Evolutionary conservation across 1,139 yeast genomes (phyloP).

Genomic region (Debaryomyces sp.): DNA sequence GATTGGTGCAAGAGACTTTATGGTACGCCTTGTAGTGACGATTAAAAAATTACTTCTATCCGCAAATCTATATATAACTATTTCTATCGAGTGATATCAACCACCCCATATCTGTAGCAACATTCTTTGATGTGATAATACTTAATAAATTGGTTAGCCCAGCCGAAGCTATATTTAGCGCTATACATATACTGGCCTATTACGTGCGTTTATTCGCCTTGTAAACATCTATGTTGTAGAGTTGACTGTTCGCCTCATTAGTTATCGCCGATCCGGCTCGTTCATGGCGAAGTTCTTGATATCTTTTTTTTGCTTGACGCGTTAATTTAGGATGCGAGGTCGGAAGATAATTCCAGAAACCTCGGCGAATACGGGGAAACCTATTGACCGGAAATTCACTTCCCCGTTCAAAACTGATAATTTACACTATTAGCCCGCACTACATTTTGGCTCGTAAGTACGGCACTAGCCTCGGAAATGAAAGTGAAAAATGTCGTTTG

Average conservation of each 20-base stretch:
- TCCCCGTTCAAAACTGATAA: background rate
- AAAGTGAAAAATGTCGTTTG: background rate
- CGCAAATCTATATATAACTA: background rate
- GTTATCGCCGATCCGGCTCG: background rate
- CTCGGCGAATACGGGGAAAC: background rate
- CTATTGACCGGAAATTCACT: background rate
- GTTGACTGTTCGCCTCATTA: background rate
- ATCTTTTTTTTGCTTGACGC: background rate
- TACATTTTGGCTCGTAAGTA: background rate
- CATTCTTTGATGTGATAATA: no score
- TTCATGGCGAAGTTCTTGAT: background rate
- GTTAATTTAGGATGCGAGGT: background rate
- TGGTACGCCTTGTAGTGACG: no score
- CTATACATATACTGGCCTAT: background rate
- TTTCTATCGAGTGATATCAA: no score
- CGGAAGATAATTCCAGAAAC: background rate
- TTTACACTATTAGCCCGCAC: background rate
- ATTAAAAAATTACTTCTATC: background rate
- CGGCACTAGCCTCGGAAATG: conserved; percentile 2
- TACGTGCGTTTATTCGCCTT: background rate
- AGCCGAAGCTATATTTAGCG: background rate
- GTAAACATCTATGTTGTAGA: background rate
- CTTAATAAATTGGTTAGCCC: no score
- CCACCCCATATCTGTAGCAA: no score
- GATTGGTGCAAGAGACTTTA: background rate